Base-by-base conservation (phyloP, 1,139 yeast species). In the Pichia sp. region DNA sequence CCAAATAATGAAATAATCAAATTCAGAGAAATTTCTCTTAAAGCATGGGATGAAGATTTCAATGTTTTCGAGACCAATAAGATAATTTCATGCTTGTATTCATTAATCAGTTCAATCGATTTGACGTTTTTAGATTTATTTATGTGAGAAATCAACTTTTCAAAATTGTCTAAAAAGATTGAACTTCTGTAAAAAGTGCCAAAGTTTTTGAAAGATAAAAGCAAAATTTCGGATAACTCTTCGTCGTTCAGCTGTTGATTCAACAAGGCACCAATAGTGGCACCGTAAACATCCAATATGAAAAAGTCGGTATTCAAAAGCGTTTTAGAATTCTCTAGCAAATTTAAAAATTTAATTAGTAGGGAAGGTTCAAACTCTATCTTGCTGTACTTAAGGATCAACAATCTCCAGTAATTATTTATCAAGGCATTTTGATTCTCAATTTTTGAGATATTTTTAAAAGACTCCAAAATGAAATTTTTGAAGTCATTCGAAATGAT, bases 371-470 rank as follows among this genome's bases (percentile, higher is more conserved):
- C 52, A 11, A 54, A 47, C 8, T 45, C 38, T 5, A 56, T 49
- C 8, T 52, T 38, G 5, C 58, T 52, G 48, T 61, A 52, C 40
- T 58, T 61, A 39, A 69, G 54, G 16, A 68, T 49, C 4, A 63
- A 47, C 32, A 71, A 51, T 51, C 72, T 63, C 75, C 75, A 71
- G 49, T 69, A 66, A 16, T 69, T 52, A 36, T 68, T 71, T 26
- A 61, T 48, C 23, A 67, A 48, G 23, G 55, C 57, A 16, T 57
- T 56, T 10, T 60, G 49, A 16, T 40, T 42, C 4, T 41, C 41
- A 10, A 60, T 47, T 10, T 41, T 44, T 6, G 42, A 38, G 6
- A 47, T 41, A 23, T 40, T 35, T 33, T 41, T 40, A 27, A 60
- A 51, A 8, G 51, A 49, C 4, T 44, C 43, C 36, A 56, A 41